These are phyloP conservation scores for Boletus reticuloceps DNA, from an alignment of 768 basidiomycete species.

Conservation along the genomic window DNA sequence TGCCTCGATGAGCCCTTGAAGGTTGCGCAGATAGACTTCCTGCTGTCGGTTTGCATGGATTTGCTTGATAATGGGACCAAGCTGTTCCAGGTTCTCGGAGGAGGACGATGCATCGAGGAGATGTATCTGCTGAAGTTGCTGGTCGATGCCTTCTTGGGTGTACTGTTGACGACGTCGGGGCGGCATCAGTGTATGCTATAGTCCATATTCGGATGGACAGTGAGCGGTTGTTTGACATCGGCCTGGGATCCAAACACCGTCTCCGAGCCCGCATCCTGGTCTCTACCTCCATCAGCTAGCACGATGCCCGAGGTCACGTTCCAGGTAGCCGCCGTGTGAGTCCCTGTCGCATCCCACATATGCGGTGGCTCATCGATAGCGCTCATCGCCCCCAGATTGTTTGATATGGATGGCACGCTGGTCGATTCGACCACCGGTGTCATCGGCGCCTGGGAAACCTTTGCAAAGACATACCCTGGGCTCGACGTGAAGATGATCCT, in stretches of 20 bases:
- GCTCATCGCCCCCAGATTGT: constrained; percentile 43
- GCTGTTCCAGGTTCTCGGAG: constrained; percentile 92
- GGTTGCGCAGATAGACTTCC: constrained; percentile 81
- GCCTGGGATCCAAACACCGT: constrained; percentile 36
- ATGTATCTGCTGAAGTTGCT: constrained; percentile 89
- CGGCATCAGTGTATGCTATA: constrained; percentile 50
- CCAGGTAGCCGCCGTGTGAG: constrained; percentile 42
- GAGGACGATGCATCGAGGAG: constrained; percentile 84
- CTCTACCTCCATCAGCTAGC: background rate
- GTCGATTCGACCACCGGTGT: constrained; percentile 84
- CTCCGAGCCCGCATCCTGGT: background rate
- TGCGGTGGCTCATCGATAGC: background rate
- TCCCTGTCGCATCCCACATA: background rate
- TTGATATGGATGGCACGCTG: constrained; percentile 84
- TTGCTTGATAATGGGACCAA: constrained; percentile 92
- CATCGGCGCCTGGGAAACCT: constrained; percentile 78
- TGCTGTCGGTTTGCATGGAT: constrained; percentile 87
- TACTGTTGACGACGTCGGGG: constrained; percentile 70
- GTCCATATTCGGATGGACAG: constrained; percentile 10
- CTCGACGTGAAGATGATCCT: constrained; percentile 62
- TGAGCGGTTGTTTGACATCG: constrained; percentile 39
- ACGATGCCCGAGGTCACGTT: constrained; percentile 35
- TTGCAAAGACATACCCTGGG: constrained; percentile 63
- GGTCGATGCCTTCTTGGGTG: constrained; percentile 82
- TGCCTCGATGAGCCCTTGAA: constrained; percentile 85